Percentiles rank a stretch among this genome's conserved stretches.
These are phyloP conservation scores for Hypoxylon sp. DNA, from an alignment of 2,329 filamentous ascomycete genomes.

Conservation along the genomic window DNA sequence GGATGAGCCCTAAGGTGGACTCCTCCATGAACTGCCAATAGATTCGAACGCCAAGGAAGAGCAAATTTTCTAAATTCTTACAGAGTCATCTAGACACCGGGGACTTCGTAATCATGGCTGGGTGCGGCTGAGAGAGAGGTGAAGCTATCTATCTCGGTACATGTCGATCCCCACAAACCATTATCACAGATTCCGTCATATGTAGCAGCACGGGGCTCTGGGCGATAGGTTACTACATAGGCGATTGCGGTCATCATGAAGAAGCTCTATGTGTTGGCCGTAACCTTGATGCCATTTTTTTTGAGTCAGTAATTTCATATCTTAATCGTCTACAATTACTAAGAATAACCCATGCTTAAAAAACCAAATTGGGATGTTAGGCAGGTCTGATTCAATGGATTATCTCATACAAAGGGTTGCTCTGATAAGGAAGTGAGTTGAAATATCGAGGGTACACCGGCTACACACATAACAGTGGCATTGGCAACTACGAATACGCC, in stretches of 20 bases:
- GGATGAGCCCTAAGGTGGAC: neutral
- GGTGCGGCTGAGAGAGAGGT: conserved; percentile 11
- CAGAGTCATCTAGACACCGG: neutral
- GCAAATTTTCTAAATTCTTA: conserved; percentile 20
- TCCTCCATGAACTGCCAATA: conserved; percentile 16
- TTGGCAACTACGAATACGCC: neutral
- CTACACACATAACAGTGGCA: no score
- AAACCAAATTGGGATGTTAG: neutral
- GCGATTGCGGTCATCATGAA: neutral
- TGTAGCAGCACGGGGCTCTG: neutral
- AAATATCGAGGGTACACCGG: neutral
- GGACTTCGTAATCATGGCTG: conserved; percentile 9
- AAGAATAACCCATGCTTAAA: no score
- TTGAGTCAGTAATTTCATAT: no score
- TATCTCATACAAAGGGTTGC: neutral
- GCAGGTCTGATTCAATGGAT: neutral
- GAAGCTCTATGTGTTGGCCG: no score
- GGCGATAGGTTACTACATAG: conserved; percentile 10
- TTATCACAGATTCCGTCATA: neutral
- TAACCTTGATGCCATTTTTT: neutral
- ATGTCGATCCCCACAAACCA: neutral
- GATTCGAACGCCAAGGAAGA: conserved; percentile 18
- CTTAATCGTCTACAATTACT: neutral
- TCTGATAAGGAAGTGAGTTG: neutral
- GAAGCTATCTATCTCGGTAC: conserved; percentile 3